Percentiles rank a stretch among this genome's conserved stretches.
phyloP scores from a whole-genome alignment of 163 green algal species.

The Scenedesmus sp. region DNA sequence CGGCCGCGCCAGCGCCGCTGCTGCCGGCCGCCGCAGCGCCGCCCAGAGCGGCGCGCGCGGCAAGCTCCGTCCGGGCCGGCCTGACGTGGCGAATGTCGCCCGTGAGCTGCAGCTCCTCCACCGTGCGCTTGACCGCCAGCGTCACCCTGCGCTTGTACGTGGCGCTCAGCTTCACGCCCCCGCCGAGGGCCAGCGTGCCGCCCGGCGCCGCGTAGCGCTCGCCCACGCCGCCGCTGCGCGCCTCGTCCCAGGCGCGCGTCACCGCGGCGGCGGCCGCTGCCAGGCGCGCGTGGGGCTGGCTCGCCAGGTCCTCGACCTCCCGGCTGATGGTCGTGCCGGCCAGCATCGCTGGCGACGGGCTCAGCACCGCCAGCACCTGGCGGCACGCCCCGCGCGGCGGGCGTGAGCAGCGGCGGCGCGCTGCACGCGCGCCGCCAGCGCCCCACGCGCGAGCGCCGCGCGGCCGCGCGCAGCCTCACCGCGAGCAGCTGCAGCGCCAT shows the following conservation, averaged over 20 bases:
- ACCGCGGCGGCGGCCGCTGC: constrained; percentile 13
- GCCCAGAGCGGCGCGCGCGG: neutral
- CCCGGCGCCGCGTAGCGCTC: constrained; percentile 11
- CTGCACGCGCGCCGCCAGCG: too few species aligned
- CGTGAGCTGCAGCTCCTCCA: constrained; percentile 17
- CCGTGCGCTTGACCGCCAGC: constrained; percentile 5
- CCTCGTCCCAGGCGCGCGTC: neutral
- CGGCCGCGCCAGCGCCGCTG: constrained; percentile 14
- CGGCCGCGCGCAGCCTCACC: constrained; percentile 1
- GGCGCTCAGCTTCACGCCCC: neutral
- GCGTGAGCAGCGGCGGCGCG: too few species aligned
- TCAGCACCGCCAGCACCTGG: neutral
- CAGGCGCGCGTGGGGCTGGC: neutral
- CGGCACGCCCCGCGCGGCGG: neutral
- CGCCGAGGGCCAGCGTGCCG: neutral
- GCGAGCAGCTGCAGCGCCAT: neutral
- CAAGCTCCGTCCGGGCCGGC: too few species aligned
- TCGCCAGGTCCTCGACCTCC: neutral
- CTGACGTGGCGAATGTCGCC: too few species aligned
- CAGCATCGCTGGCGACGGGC: neutral
- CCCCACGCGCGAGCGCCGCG: too few species aligned
- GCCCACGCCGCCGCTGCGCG: neutral
- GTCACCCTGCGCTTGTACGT: constrained; percentile 2
- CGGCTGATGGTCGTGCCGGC: neutral
- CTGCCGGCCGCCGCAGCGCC: neutral